Base-by-base conservation (phyloP, 2,329 filamentous ascomycete species). In the Fusarium longipes region DNA sequence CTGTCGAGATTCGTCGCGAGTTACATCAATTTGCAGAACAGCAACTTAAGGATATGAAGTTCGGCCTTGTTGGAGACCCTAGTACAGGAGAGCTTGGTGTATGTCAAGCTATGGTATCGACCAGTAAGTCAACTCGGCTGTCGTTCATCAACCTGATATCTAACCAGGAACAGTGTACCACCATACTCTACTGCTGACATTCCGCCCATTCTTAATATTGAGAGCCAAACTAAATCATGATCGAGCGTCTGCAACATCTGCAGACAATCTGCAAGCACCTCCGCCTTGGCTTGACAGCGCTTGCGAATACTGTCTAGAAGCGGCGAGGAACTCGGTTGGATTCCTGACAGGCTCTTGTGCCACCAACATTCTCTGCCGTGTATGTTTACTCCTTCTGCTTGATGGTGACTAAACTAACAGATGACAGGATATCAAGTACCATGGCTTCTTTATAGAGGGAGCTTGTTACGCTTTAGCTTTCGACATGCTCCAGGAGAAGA, bases 141-240 rank as follows among this genome's bases (percentile, higher is more conserved):
- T 8, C n/a, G 10, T 8, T 25, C 3, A 8, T 24, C 22, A 9
- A 9, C 35, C 8, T 1, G 18, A 7, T 48, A 4, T 10, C 22
- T 58, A 38, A 58, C 49, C 14, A n/a, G 6, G 49, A 27, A 11
- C 11, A 82, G 81, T 81, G 36, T 82, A 82, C 42, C 78, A 82
- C 29, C 79, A 80, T 45, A 80, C 78, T 3, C 62, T 82, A 2
- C 65, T 82, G 5, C 59, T 82, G 8, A 82, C 79, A 0, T 82
- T 82, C 51, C 76, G 81, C 0, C 81, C 81, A 6, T 82, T 82
- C 53, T 56, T 82, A 25, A 80, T 82, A 10, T 76, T 82, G 22
- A 75, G 80, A 18, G 80, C 80, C 6, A 80, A 81, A 56, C 73
- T 80, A 66, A 78, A 75, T 47, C 74, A 77, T 10, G 77, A 80